Conservation (phyloP, 139 green algal species). For the Chlorella vulgaris region DNA sequence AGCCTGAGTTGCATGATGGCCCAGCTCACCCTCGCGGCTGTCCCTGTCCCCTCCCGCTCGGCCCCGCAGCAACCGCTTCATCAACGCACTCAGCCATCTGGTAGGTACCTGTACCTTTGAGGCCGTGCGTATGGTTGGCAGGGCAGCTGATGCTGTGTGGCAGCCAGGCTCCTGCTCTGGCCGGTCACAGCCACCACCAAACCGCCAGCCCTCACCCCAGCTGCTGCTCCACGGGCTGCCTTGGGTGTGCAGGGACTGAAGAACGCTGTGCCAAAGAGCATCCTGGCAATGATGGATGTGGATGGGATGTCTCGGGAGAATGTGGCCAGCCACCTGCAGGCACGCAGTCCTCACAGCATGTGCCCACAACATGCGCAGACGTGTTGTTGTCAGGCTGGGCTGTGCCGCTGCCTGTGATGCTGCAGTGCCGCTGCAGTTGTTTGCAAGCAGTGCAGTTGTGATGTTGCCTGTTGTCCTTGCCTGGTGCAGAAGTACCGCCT, state of each 20-base stretch:
- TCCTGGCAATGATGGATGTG: constrained; percentile 90
- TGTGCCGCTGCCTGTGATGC: no score
- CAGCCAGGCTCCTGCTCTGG: neutral
- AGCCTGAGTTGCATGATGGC: neutral
- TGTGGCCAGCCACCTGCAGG: constrained; percentile 86
- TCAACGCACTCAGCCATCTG: constrained; percentile 77
- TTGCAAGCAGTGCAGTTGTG: no score
- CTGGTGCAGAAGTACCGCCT: constrained; percentile 91
- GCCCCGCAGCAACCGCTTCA: constrained; percentile 60
- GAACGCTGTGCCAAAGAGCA: constrained; percentile 65
- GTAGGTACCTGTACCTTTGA: constrained; percentile 29
- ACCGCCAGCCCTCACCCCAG: neutral
- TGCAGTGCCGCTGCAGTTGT: no score
- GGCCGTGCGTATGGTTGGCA: neutral
- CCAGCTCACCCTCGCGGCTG: neutral
- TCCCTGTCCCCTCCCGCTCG: neutral
- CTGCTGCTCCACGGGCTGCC: neutral
- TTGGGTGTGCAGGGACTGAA: constrained; percentile 42
- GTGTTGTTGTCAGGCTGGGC: no score
- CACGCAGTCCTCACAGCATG: neutral
- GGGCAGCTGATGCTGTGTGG: neutral
- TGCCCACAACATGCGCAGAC: neutral
- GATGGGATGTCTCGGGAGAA: constrained; percentile 94
- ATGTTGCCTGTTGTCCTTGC: no score
- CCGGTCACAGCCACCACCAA: no score